Base-by-base conservation (phyloP, 768 basidiomycete genomes). In the Scleroderma citrinum region DNA sequence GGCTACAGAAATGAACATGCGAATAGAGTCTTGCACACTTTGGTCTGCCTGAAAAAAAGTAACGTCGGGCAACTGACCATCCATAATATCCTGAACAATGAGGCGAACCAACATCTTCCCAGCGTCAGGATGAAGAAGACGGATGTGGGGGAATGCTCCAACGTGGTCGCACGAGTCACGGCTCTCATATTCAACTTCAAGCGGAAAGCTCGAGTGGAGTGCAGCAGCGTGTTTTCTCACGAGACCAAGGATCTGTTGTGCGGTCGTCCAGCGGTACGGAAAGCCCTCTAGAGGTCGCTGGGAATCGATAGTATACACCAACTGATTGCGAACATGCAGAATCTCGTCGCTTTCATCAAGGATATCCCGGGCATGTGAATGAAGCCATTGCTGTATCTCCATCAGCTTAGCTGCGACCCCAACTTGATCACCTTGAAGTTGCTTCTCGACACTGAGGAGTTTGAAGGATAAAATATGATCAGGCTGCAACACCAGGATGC, bases 401-500 rank as follows among this genome's bases (percentile, higher is more conserved):
- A 73, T 46, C 6, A 75, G 52, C 4, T 32, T 19, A 6, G 26
- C 8, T 29, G 38, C 12, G 6, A 60, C 53, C 12, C 55, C 49
- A 5, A 46, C 3, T 8, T 45, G 5, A 7, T 6, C n/a, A 14
- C 12, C 39, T 14, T 30, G 24, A 10, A 69, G 47, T 24, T 63
- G 59, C 29, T 55, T 61, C 48, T 81, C 72, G 20, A 78, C 59
- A 3, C 65, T 68, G 68, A 75, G 71, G n/a, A 81, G 63, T 53
- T 70, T 68, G 50, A 76, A 74, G 0, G 80, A 81, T 3, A 81
- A 65, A 12, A 78, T 62, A 24, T 81, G 76, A 40, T 81, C 78
- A 0, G 79, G 80, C 41, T 81, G 80, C 12, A 65, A 50, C 0
- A 81, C 62, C 12, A 79, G 56, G n/a, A 81, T 55, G 0, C 79